Percentiles rank a stretch among this genome's conserved stretches.
Evolutionary conservation across 768 basidiomycete species (phyloP).

Genomic region (Daedaleopsis nitida): DNA sequence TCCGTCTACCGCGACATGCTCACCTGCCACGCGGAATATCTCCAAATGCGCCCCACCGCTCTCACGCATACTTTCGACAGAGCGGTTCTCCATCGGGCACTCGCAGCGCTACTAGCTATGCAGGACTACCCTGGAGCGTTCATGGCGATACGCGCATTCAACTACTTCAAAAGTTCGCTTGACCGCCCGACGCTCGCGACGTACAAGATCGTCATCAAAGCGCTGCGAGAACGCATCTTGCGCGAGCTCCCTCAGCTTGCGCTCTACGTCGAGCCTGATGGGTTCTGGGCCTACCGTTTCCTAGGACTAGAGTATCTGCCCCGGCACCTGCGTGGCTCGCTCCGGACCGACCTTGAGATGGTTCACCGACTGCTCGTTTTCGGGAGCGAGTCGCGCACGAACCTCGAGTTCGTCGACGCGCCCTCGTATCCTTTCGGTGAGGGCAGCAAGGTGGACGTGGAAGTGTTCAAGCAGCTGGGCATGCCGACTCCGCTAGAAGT

Average conservation of each 20-base stretch:
- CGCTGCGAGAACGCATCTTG: conserved; percentile 17
- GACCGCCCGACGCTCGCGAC: conserved; percentile 9
- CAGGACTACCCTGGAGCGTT: conserved; percentile 53
- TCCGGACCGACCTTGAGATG: conserved; percentile 15
- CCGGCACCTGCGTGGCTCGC: not conserved
- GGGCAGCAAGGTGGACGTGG: not conserved
- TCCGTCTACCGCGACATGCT: conserved; percentile 42
- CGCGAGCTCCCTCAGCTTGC: conserved; percentile 7
- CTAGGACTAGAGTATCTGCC: conserved; percentile 18
- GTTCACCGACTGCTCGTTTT: conserved; percentile 17
- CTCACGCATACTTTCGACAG: conserved; percentile 15
- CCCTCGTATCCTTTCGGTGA: not conserved
- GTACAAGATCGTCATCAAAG: conserved; percentile 21
- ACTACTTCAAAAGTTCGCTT: conserved; percentile 5
- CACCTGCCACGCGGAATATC: conserved; percentile 30
- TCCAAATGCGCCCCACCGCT: conserved; percentile 14
- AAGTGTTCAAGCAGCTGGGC: conserved; percentile 1
- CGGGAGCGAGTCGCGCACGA: conserved; percentile 17
- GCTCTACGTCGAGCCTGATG: not conserved
- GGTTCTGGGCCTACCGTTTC: conserved; percentile 28
- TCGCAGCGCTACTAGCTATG: conserved; percentile 46
- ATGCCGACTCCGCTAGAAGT: conserved; percentile 18
- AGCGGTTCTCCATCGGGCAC: conserved; percentile 41
- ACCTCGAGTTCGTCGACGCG: conserved; percentile 13
- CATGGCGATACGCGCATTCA: conserved; percentile 36